phyloP scores from a whole-genome alignment of 139 green algal genomes.

The Chlamydomonas eustigma region DNA sequence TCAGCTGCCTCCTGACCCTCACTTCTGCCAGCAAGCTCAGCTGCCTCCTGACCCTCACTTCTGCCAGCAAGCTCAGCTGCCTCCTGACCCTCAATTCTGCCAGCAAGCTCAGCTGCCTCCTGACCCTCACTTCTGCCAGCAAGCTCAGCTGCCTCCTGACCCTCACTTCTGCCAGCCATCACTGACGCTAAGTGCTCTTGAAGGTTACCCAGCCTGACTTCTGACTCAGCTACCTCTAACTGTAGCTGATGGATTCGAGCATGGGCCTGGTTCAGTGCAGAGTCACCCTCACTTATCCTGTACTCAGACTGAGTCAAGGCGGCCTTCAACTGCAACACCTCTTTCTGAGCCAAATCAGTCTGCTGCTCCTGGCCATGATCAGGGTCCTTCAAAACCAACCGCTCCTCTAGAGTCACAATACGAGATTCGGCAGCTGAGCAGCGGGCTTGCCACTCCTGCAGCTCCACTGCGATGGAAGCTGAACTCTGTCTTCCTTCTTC shows the following conservation, averaged over 20 bases:
- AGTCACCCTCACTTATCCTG: too few relatives aligned
- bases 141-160: neutral
- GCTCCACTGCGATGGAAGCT: too few relatives aligned
- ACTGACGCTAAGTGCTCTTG: neutral
- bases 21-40: neutral
- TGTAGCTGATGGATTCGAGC: neutral
- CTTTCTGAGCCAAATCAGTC: too few relatives aligned
- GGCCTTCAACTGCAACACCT: too few relatives aligned
- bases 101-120: constrained; percentile 1
- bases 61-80: neutral
- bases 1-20: neutral
- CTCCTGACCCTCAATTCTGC: neutral
- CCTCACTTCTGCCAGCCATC: neutral
- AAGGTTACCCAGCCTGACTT: neutral
- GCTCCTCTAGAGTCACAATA: too few relatives aligned
- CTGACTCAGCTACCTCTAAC: neutral
- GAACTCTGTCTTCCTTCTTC: too few relatives aligned
- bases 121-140: neutral
- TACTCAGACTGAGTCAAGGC: too few relatives aligned
- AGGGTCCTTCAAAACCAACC: too few relatives aligned
- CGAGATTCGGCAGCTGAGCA: too few relatives aligned
- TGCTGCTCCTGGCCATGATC: too few relatives aligned
- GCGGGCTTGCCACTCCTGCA: too few relatives aligned
- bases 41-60: neutral
- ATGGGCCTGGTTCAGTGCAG: too few relatives aligned